Conservation (phyloP, 805 yeast species). For the Metschnikowia corniflorae region DNA sequence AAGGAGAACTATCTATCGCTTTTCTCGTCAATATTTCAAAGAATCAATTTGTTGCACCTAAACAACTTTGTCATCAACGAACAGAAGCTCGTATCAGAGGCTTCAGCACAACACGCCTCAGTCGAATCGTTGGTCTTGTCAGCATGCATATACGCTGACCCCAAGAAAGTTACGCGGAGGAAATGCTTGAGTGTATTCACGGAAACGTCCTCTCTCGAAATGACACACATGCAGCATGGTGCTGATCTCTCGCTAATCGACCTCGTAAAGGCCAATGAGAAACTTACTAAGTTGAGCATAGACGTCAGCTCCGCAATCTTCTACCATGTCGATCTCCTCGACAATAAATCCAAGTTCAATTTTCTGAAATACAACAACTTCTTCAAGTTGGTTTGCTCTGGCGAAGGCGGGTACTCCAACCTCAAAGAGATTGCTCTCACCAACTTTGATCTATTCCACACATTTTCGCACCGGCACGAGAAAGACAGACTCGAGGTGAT, state of each 20-base stretch:
- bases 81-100: constrained; percentile 17
- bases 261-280: constrained; percentile 36
- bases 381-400: constrained; percentile 32
- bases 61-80: constrained; percentile 49
- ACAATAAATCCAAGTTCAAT: constrained; percentile 24
- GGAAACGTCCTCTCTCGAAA: constrained; percentile 34
- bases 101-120: constrained; percentile 2
- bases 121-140: constrained; percentile 13
- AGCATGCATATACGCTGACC: constrained; percentile 15
- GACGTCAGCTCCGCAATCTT: constrained; percentile 51
- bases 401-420: constrained; percentile 28
- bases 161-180: constrained; percentile 13
- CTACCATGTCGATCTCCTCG: constrained; percentile 19
- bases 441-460: constrained; percentile 31
- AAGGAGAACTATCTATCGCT: constrained; percentile 42
- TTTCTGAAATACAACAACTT: constrained; percentile 27
- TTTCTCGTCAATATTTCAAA: constrained; percentile 38
- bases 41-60: constrained; percentile 40
- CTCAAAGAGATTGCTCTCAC: constrained; percentile 25
- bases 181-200: constrained; percentile 35
- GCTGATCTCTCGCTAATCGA: constrained; percentile 49
- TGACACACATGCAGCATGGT: constrained; percentile 39
- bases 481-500: constrained; percentile 2
- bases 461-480: constrained; percentile 17
- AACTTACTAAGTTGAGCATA: constrained; percentile 37